Evolutionary conservation across 2,329 filamentous ascomycete species (phyloP).

Genomic region (Apiospora malaysiana): DNA sequence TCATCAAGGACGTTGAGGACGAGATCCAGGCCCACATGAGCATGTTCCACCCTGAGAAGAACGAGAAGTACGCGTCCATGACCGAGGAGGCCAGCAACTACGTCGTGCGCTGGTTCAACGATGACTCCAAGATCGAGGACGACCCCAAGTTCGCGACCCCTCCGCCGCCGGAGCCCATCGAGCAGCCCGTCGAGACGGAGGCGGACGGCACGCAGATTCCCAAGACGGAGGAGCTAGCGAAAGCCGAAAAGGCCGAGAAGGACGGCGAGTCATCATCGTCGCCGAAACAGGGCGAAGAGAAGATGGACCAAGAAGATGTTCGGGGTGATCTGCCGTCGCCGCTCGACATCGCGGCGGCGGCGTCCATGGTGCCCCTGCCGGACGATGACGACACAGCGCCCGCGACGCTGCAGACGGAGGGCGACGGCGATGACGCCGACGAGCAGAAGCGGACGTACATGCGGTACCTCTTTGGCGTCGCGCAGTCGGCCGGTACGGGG

Average conservation of each 20-base stretch:
- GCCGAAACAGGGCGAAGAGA: slow-evolving; percentile 21
- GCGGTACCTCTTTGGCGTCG: slow-evolving; percentile 55
- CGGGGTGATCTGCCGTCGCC: slow-evolving; percentile 49
- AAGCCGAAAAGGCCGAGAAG: slow-evolving; percentile 26
- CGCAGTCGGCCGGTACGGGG: slow-evolving; percentile 54
- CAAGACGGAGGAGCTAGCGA: slow-evolving; percentile 33
- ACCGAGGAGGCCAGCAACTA: slow-evolving; percentile 62
- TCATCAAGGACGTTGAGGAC: slow-evolving; percentile 70
- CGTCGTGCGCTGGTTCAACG: slow-evolving; percentile 62
- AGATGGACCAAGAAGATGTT: slow-evolving; percentile 25
- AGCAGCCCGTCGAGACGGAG: slow-evolving; percentile 42
- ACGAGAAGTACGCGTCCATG: slow-evolving; percentile 69
- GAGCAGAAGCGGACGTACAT: slow-evolving; percentile 51
- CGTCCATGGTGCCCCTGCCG: slow-evolving; percentile 55
- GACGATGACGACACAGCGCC: slow-evolving; percentile 44
- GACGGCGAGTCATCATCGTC: not conserved
- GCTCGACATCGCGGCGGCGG: slow-evolving; percentile 59
- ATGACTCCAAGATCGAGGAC: slow-evolving; percentile 51
- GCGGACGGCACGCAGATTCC: slow-evolving; percentile 39
- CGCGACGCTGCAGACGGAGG: slow-evolving; percentile 34
- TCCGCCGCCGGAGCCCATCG: slow-evolving; percentile 44
- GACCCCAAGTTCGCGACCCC: slow-evolving; percentile 53
- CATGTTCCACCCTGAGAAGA: slow-evolving; percentile 67
- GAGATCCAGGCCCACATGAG: slow-evolving; percentile 76
- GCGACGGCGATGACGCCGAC: slow-evolving; percentile 39